A percentile compares a stretch with the other conserved stretches of the same genome.
These are phyloP conservation scores for Pseudoneurospora amorphoporcata DNA, from an alignment of 495 filamentous ascomycete species.

Conservation along the genomic window DNA sequence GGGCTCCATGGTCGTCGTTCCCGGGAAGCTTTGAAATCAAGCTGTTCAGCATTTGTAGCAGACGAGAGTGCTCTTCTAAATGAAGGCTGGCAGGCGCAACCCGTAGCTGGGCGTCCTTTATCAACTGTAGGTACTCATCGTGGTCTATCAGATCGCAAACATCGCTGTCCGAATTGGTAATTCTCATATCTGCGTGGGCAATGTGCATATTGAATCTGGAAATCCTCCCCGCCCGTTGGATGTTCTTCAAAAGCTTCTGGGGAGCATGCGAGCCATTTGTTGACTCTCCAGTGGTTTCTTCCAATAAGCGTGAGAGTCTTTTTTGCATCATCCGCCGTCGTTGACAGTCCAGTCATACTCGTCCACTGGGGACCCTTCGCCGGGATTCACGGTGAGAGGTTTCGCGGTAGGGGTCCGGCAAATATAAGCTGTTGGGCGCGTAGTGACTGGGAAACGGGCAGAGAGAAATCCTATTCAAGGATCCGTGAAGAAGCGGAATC, in stretches of 20 bases:
- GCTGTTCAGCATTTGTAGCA: background rate
- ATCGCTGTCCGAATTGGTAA: too few relatives aligned
- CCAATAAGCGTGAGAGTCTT: background rate
- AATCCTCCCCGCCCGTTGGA: background rate
- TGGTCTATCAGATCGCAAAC: too few relatives aligned
- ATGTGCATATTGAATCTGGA: background rate
- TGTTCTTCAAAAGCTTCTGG: background rate
- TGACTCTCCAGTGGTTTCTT: background rate
- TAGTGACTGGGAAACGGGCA: background rate
- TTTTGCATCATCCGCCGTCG: background rate
- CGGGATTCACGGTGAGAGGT: background rate
- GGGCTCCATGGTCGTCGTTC: background rate
- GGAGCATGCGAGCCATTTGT: background rate
- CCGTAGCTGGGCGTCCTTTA: background rate
- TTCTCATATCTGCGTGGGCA: background rate
- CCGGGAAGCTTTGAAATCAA: background rate
- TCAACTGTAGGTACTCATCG: background rate
- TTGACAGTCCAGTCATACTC: too few relatives aligned
- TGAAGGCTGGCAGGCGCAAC: background rate
- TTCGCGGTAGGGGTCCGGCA: background rate
- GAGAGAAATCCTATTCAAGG: background rate
- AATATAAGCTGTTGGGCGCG: background rate
- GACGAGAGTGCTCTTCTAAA: background rate
- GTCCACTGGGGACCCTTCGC: background rate
- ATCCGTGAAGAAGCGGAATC: background rate